Base-by-base conservation (phyloP, 768 basidiomycete genomes). In the Cystoderma amianthinum region DNA sequence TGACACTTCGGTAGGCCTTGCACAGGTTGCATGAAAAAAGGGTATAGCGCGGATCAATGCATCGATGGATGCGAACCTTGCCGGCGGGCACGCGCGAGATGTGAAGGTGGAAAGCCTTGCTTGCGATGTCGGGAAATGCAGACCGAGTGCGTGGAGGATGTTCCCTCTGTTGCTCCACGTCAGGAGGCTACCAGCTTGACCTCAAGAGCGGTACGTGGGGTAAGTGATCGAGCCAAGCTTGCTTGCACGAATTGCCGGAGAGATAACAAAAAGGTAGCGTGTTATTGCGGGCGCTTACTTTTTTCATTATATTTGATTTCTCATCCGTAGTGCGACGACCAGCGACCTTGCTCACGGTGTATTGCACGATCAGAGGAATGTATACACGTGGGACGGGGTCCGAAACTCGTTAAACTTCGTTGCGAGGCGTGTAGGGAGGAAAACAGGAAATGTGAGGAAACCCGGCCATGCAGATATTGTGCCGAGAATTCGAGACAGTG, bases 21-120 rank as follows among this genome's bases (percentile, higher is more conserved):
- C 52, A 59, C 64, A 35, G 70, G 71, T 16, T 82, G 81, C 48
- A 50, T 62, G 20, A 80, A 71, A 62, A 80, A 75, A 46, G 73
- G 75, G 10, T 71, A 71, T 50, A 46, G 56, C 21, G 57, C 66
- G 36, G 68, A 76, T 46, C 71, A 74, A 49, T 82, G 81, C 48
- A 65, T 72, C 28, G 75, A 79, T 47, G 80, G 80, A 2, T 82
- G 80, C 48, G 75, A 78, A 49, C 60, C 66, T 19, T 82, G 80
- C 48, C 66, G 81, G 41, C 65, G 68, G 23, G 79, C 76, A 23
- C 74, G 78, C 22, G 67, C 74, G 7, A 67, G 74, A 36, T 82
- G 80, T 42, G 69, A 69, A 56, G 61, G 58, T 30, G 67, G 67
- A 15, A 61, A 63, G 43, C 67, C 68, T 15, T 82, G 80, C 50